Percentiles rank a stretch among this genome's conserved stretches.
phyloP scores from a whole-genome alignment of 495 filamentous ascomycete genomes.

The Xeromyces bisporus region DNA sequence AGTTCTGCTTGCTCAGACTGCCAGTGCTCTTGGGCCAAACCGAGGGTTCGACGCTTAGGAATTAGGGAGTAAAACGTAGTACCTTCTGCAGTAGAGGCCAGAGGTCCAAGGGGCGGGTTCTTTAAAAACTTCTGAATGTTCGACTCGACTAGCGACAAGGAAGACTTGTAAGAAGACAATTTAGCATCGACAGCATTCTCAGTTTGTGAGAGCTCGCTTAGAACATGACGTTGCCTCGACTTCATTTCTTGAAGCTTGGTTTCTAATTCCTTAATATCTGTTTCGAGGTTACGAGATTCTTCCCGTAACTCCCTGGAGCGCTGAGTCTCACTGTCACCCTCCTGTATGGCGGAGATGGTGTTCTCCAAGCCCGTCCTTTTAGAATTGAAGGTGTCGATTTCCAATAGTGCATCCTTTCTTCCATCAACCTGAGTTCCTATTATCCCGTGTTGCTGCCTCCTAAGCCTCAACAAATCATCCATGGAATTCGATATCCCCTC shows the following conservation, averaged over 20 bases:
- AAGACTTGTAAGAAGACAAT: slow-evolving; percentile 40
- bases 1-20: slow-evolving; percentile 42
- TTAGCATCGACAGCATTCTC: slow-evolving; percentile 46
- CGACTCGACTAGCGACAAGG: slow-evolving; percentile 36
- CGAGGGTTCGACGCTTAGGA: slow-evolving; percentile 51
- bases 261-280: slow-evolving; percentile 48
- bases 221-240: slow-evolving; percentile 41
- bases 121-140: slow-evolving; percentile 27
- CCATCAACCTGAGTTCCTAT: slow-evolving; percentile 39
- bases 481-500: slow-evolving; percentile 56
- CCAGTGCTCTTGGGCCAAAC: slow-evolving; percentile 68
- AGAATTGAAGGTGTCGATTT: slow-evolving; percentile 42
- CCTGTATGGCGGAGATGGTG: slow-evolving; percentile 26
- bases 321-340: slow-evolving; percentile 21
- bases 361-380: slow-evolving; percentile 31
- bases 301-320: slow-evolving; percentile 23
- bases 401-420: slow-evolving; percentile 39
- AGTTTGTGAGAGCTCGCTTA: slow-evolving; percentile 41
- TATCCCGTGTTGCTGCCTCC: slow-evolving; percentile 50
- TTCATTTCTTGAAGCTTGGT: slow-evolving; percentile 50
- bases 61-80: slow-evolving; percentile 37
- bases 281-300: slow-evolving; percentile 35
- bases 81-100: slow-evolving; percentile 11
- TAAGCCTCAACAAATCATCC: slow-evolving; percentile 50
- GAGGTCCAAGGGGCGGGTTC: slow-evolving; percentile 29